Percentiles rank a stretch among this genome's conserved stretches.
phyloP scores from a whole-genome alignment of 1,284 basidiomycete species.

The Cutaneotrichosporon cutaneum region DNA sequence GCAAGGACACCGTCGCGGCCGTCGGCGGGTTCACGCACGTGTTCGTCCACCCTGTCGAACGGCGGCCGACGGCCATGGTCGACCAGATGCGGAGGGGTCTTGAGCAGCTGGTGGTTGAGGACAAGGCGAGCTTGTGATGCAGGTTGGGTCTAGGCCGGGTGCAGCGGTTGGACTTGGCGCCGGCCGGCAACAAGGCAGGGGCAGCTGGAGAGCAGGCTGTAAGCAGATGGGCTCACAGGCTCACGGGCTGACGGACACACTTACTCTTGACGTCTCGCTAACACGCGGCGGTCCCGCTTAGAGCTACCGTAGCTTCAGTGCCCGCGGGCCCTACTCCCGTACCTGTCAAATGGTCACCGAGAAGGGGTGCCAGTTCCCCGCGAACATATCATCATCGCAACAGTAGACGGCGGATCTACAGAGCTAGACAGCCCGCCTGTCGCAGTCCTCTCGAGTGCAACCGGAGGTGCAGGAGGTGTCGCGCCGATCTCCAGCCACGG shows the following conservation, averaged over 20 bases:
- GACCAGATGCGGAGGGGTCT: slow-evolving; percentile 19
- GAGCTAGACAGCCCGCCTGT: no score
- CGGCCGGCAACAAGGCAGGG: neutral
- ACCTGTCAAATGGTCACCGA: no score
- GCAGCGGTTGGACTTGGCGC: no score
- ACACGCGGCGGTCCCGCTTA: neutral
- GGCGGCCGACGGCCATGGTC: slow-evolving; percentile 20
- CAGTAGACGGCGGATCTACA: no score
- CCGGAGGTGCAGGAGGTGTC: no score
- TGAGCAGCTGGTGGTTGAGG: slow-evolving; percentile 6
- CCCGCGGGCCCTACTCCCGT: no score
- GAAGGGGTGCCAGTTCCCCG: no score
- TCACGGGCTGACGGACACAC: neutral
- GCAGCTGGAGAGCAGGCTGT: neutral
- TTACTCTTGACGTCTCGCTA: neutral
- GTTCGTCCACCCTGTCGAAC: slow-evolving; percentile 21
- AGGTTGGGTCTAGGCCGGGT: no score
- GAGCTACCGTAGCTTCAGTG: neutral
- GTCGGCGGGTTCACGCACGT: slow-evolving; percentile 27
- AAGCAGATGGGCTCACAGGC: neutral
- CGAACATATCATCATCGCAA: no score
- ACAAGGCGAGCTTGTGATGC: slow-evolving; percentile 1
- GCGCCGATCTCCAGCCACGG: no score
- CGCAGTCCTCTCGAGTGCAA: no score
- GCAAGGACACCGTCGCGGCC: slow-evolving; percentile 14